Conservation (phyloP, 2,329 filamentous ascomycete species). For the Cercospora citrullina region DNA sequence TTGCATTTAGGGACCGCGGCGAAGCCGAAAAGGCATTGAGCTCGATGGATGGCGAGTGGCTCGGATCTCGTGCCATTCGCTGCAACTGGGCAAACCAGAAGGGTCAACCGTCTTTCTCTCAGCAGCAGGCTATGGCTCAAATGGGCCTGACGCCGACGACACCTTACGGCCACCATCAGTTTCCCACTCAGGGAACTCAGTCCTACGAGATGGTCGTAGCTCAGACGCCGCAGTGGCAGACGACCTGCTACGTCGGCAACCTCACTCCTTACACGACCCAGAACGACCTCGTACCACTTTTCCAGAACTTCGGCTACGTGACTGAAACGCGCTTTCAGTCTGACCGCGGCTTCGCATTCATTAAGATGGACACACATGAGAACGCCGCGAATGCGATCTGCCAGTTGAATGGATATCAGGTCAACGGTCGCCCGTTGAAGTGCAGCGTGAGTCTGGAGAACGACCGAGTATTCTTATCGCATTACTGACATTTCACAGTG, state of each 20-base stretch:
- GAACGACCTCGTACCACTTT: slow-evolving; percentile 93
- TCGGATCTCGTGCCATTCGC: slow-evolving; percentile 94
- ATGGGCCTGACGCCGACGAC: slow-evolving; percentile 99
- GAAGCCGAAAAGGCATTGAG: slow-evolving; percentile 95
- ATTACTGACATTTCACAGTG: slow-evolving; percentile 61
- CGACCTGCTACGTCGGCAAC: slow-evolving; percentile 96
- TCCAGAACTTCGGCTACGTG: slow-evolving; percentile 98
- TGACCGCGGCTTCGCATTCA: slow-evolving; percentile 95
- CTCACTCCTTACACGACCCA: slow-evolving; percentile 96
- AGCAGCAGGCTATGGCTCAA: slow-evolving; percentile 93
- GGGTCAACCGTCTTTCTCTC: slow-evolving; percentile 97
- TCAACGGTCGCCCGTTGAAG: slow-evolving; percentile 94
- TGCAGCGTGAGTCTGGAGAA: slow-evolving; percentile 79
- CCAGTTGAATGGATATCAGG: slow-evolving; percentile 95
- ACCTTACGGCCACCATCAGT: slow-evolving; percentile 87
- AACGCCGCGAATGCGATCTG: slow-evolving; percentile 98
- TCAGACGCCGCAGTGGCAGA: slow-evolving; percentile 97
- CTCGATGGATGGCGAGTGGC: slow-evolving; percentile 99
- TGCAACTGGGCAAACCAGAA: slow-evolving; percentile 99
- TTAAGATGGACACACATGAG: slow-evolving; percentile 99
- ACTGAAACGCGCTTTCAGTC: slow-evolving; percentile 97
- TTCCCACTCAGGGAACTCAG: slow-evolving; percentile 92
- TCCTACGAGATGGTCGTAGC: slow-evolving; percentile 96
- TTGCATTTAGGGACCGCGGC: slow-evolving; percentile 88
- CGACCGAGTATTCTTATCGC: slow-evolving; percentile 11